Evolutionary conservation across 495 filamentous ascomycete genomes (phyloP).

Genomic region (Letharia lupina): DNA sequence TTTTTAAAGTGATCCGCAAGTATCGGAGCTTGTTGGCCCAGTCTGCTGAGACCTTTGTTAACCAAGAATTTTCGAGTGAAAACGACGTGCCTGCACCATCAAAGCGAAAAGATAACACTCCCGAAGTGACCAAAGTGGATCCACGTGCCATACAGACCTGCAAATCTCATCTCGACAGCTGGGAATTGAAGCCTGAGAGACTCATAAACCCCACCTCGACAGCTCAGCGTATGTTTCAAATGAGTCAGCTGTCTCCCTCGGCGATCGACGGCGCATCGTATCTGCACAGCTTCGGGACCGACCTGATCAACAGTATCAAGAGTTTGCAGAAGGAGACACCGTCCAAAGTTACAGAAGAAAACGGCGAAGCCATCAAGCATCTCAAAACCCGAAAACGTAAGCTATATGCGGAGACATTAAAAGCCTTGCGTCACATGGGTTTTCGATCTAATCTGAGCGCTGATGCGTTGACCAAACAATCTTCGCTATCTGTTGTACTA

Average conservation of each 20-base stretch:
- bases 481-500: slow-evolving; percentile 59
- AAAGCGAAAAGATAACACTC: slow-evolving; percentile 14
- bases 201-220: slow-evolving; percentile 62
- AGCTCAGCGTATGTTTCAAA: slow-evolving; percentile 51
- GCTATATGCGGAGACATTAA: slow-evolving; percentile 79
- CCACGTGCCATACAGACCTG: slow-evolving; percentile 44
- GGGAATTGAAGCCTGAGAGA: slow-evolving; percentile 55
- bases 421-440: slow-evolving; percentile 76
- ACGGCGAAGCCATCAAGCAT: slow-evolving; percentile 70
- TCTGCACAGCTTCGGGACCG: slow-evolving; percentile 56
- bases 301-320: slow-evolving; percentile 57
- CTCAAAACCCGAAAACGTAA: slow-evolving; percentile 86
- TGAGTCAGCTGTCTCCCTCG: slow-evolving; percentile 43
- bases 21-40: slow-evolving; percentile 69
- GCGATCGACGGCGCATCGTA: slow-evolving; percentile 49
- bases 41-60: slow-evolving; percentile 54
- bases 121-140: slow-evolving; percentile 33
- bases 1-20: slow-evolving; percentile 85
- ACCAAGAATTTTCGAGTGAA: slow-evolving; percentile 44
- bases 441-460: slow-evolving; percentile 68
- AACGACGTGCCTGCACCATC: not conserved
- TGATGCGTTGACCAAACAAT: slow-evolving; percentile 61
- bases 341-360: slow-evolving; percentile 65
- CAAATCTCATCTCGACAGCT: slow-evolving; percentile 41
- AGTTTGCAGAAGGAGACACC: slow-evolving; percentile 77